These are phyloP conservation scores for Microbotryum saponariae DNA, from an alignment of 1,284 basidiomycete species.

Conservation along the genomic window DNA sequence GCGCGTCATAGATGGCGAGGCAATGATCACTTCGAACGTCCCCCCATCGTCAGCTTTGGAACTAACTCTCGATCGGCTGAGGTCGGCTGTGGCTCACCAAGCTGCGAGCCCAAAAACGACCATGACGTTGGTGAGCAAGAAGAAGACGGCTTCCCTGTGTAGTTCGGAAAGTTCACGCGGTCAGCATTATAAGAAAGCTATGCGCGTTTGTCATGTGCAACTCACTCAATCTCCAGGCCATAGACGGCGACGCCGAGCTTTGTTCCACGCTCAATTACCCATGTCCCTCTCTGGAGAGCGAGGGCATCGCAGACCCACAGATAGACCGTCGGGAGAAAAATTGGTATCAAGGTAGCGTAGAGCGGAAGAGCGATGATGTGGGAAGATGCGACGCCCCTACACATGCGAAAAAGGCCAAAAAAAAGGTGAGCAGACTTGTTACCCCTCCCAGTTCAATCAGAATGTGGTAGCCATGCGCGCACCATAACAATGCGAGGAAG, in stretches of 20 bases:
- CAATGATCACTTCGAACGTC: slow-evolving; percentile 17
- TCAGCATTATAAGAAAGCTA: too few relatives aligned
- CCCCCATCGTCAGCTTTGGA: not conserved
- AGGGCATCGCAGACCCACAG: slow-evolving; percentile 37
- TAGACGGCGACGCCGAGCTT: slow-evolving; percentile 32
- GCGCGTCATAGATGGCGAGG: slow-evolving; percentile 18
- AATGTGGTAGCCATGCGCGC: not conserved
- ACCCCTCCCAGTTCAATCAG: not conserved
- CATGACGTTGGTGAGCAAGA: slow-evolving; percentile 37
- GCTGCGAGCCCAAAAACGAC: slow-evolving; percentile 35
- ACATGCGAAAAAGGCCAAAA: too few relatives aligned
- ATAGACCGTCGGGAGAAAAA: slow-evolving; percentile 35
- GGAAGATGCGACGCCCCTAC: slow-evolving; percentile 27
- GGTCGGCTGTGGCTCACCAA: slow-evolving; percentile 16
- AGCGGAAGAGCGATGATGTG: slow-evolving; percentile 24
- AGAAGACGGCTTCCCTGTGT: slow-evolving; percentile 37
- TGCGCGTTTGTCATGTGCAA: not conserved
- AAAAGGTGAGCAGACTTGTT: not conserved
- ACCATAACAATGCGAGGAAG: slow-evolving; percentile 35
- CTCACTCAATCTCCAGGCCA: slow-evolving; percentile 35
- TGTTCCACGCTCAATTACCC: slow-evolving; percentile 36
- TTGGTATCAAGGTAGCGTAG: slow-evolving; percentile 18
- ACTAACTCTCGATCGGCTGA: not conserved
- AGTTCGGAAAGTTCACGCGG: slow-evolving; percentile 1
- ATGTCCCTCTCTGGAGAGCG: slow-evolving; percentile 36